Evolutionary conservation across 345 rosid species (phyloP).

Genomic region (Turritis glabra): DNA sequence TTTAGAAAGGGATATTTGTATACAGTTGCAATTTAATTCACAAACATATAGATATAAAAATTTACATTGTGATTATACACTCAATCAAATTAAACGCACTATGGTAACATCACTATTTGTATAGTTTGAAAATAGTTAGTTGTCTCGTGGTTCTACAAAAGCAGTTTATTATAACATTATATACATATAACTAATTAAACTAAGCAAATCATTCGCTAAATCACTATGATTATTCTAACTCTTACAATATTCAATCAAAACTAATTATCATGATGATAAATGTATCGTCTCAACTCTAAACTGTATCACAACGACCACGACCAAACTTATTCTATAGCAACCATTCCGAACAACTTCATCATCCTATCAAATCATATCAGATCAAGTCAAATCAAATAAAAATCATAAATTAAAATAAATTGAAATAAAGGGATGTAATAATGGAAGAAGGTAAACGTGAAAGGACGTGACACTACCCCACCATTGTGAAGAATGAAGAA

Average conservation of each 20-base stretch:
- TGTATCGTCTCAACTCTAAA: background rate
- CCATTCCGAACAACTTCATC: slow-evolving; percentile 20
- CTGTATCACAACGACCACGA: too few relatives aligned
- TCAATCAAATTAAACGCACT: too few relatives aligned
- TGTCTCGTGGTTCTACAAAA: background rate
- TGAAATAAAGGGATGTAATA: slow-evolving; percentile 16
- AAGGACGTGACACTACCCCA: slow-evolving; percentile 43
- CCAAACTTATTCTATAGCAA: background rate
- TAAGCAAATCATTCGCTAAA: too few relatives aligned
- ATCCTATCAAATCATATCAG: slow-evolving; percentile 31
- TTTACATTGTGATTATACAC: background rate
- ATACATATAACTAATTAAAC: too few relatives aligned
- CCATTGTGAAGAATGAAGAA: slow-evolving; percentile 35
- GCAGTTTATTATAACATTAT: background rate
- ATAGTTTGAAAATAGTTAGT: background rate
- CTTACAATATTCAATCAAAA: background rate
- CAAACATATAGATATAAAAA: background rate
- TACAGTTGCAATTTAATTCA: background rate
- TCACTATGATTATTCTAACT: background rate
- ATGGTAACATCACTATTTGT: background rate
- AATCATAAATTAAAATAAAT: slow-evolving; percentile 6
- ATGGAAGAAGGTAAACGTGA: slow-evolving; percentile 23
- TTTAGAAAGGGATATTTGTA: background rate
- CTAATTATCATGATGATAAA: background rate
- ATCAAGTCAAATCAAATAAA: slow-evolving; percentile 5